These are phyloP conservation scores for Spencermartinsiella europaea DNA, from an alignment of 805 yeast species.

Conservation along the genomic window DNA sequence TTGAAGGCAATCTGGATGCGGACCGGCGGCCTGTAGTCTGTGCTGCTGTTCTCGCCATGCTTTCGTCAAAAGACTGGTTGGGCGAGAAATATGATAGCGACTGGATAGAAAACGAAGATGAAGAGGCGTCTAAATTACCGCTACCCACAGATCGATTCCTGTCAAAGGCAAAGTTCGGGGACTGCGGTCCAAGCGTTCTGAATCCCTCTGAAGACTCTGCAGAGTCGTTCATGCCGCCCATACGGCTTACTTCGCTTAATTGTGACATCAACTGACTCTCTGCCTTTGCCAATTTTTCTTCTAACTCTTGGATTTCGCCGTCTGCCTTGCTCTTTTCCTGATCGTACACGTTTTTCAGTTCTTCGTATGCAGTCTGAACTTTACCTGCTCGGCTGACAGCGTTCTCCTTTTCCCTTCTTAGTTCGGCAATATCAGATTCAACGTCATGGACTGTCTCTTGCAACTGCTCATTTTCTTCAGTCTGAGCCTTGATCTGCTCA, in stretches of 20 bases:
- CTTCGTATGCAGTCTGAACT: not conserved
- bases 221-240: not conserved
- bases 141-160: not conserved
- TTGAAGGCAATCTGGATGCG: not conserved
- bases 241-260: not conserved
- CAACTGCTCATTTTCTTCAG: constrained; percentile 14
- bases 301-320: not conserved
- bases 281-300: not conserved
- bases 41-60: not conserved
- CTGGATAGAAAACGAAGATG: not conserved
- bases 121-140: not conserved
- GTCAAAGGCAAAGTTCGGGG: not conserved
- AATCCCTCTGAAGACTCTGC: not conserved
- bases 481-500: constrained; percentile 10
- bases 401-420: constrained; percentile 1
- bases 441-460: constrained; percentile 13
- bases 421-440: constrained; percentile 6
- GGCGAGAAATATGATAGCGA: not conserved
- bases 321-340: constrained; percentile 2
- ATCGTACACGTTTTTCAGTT: not conserved
- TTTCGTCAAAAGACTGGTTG: not conserved
- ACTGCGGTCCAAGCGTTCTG: not conserved
- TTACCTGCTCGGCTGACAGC: not conserved
- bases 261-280: not conserved
- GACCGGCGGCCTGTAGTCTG: not conserved